Evolutionary conservation across 2,329 filamentous ascomycete genomes (phyloP).

Genomic region (Colletotrichum coccodes): DNA sequence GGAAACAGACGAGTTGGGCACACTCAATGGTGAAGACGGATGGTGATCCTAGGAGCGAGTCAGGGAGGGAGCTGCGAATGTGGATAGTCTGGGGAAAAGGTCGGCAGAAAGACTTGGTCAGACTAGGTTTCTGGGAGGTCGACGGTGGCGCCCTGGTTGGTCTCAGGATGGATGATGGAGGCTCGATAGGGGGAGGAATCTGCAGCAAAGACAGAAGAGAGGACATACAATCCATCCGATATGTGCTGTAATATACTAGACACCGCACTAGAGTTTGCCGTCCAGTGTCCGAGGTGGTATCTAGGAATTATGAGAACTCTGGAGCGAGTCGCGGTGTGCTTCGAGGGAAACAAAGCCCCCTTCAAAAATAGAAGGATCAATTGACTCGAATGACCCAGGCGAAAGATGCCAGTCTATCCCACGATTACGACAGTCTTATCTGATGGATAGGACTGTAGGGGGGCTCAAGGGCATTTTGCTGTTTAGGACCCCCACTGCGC

Average conservation of each 20-base stretch:
- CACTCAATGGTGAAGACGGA: slow-evolving; percentile 5
- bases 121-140: background rate
- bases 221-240: background rate
- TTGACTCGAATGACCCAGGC: slow-evolving; percentile 1
- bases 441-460: background rate
- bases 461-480: background rate
- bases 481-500: background rate
- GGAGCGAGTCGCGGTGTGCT: slow-evolving; percentile 25
- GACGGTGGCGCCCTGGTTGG: slow-evolving; percentile 11
- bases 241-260: background rate
- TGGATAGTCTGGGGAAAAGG: slow-evolving; percentile 29
- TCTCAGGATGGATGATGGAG: background rate
- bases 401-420: background rate
- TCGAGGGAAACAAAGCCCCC: slow-evolving; percentile 12
- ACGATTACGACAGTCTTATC: background rate
- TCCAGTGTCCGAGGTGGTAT: slow-evolving; percentile 13
- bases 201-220: background rate
- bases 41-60: slow-evolving; percentile 18
- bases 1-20: slow-evolving; percentile 9
- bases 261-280: background rate
- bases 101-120: slow-evolving; percentile 10
- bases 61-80: slow-evolving; percentile 3
- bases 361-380: slow-evolving; percentile 4
- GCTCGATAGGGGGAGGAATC: background rate
- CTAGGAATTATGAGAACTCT: slow-evolving; percentile 6